Conservation (phyloP, 257 asterid genomes). For the Fraxinus anomala region DNA sequence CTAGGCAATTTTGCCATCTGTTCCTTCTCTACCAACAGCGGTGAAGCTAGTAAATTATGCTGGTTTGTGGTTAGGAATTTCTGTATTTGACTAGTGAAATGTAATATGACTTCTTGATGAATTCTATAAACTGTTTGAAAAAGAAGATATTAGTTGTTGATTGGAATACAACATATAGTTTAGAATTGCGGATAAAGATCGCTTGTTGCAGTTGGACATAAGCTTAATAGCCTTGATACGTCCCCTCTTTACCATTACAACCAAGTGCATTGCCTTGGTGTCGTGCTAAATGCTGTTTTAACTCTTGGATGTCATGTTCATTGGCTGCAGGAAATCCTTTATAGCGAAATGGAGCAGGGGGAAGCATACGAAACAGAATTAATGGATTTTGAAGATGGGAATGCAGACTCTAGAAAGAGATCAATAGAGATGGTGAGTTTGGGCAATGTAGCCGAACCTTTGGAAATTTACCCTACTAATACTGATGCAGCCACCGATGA, state of each 20-base stretch:
- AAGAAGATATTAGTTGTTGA: not conserved
- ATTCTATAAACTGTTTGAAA: not conserved
- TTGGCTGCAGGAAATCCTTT: conserved; percentile 58
- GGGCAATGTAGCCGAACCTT: conserved; percentile 57
- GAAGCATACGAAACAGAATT: conserved; percentile 65
- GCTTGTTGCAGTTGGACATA: not conserved
- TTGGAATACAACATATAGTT: too few relatives aligned
- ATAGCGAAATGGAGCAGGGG: conserved; percentile 66
- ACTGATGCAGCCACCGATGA: conserved; percentile 49
- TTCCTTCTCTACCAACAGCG: not conserved
- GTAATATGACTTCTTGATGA: not conserved
- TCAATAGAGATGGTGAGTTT: conserved; percentile 50
- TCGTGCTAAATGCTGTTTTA: not conserved
- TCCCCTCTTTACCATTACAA: too few relatives aligned
- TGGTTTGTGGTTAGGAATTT: not conserved
- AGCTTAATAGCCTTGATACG: too few relatives aligned
- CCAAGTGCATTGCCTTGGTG: not conserved
- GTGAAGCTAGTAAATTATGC: not conserved
- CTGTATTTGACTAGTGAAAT: not conserved
- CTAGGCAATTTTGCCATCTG: too few relatives aligned
- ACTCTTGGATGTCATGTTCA: not conserved
- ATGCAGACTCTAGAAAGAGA: conserved; percentile 51
- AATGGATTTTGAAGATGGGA: conserved; percentile 58
- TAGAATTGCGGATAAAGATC: not conserved
- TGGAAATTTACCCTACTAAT: conserved; percentile 43